phyloP scores from a whole-genome alignment of 257 asterid species.

The Haberlea rhodopensis region DNA sequence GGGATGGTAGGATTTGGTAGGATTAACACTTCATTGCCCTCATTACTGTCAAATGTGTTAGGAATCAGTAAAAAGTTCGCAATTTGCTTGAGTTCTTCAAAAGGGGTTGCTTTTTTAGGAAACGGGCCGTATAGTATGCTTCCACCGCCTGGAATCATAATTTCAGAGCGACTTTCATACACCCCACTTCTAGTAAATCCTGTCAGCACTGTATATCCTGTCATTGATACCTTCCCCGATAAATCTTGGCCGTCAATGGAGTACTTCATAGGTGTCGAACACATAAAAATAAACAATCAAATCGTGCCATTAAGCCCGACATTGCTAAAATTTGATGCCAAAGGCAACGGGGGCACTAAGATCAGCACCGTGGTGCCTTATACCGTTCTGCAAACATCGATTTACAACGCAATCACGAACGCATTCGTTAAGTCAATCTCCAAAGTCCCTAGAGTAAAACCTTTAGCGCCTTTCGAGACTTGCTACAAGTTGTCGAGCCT shows the following conservation, averaged over 20 bases:
- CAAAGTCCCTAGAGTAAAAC: conserved; percentile 32
- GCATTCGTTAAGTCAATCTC: conserved; percentile 35
- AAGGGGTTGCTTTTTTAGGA: conserved; percentile 46
- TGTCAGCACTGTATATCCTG: conserved; percentile 31
- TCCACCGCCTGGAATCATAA: conserved; percentile 23
- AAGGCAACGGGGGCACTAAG: conserved; percentile 53
- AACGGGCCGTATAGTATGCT: conserved; percentile 39
- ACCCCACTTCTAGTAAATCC: conserved; percentile 39
- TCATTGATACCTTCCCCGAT: conserved; percentile 29
- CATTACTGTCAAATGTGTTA: conserved; percentile 33
- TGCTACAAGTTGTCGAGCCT: conserved; percentile 40
- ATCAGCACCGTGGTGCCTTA: conserved; percentile 52
- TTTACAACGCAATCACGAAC: conserved; percentile 36
- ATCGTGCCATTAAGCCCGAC: conserved; percentile 31
- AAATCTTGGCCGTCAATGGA: conserved; percentile 40
- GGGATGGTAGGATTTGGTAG: conserved; percentile 58
- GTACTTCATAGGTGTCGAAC: conserved; percentile 47
- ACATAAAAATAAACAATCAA: conserved; percentile 34
- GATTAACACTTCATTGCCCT: conserved; percentile 34
- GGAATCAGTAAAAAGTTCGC: conserved; percentile 43
- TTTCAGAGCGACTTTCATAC: conserved; percentile 33
- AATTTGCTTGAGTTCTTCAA: conserved; percentile 40
- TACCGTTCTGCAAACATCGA: conserved; percentile 38
- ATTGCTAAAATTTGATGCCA: conserved; percentile 27
- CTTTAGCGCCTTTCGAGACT: conserved; percentile 35